phyloP scores from a whole-genome alignment of 257 asterid species.

The Solanum pinnatisectum region DNA sequence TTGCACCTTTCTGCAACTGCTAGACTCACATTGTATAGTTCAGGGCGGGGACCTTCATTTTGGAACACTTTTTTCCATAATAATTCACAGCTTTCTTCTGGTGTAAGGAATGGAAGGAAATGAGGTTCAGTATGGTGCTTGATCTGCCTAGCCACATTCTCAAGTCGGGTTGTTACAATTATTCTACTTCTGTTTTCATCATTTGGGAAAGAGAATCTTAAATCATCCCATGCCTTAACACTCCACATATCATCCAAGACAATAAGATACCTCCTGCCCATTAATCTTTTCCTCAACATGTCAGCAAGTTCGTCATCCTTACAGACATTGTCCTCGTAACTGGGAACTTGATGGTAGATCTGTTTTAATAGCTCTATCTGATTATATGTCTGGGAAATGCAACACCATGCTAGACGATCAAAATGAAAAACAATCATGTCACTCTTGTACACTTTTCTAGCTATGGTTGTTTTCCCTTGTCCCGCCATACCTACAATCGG shows the following conservation, averaged over 20 bases:
- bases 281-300: background rate
- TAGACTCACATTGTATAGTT: background rate
- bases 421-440: background rate
- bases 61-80: background rate
- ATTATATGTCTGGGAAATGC: background rate
- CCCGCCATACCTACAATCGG: background rate
- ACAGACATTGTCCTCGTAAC: background rate
- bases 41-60: background rate
- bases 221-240: background rate
- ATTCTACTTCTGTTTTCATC: background rate
- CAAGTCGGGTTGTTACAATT: background rate
- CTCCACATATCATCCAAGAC: background rate
- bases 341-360: background rate
- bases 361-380: background rate
- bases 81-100: background rate
- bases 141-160: background rate
- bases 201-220: background rate
- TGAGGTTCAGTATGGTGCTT: background rate
- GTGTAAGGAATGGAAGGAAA: background rate
- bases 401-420: background rate
- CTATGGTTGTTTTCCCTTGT: background rate
- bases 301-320: background rate
- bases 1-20: background rate
- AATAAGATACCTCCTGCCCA: background rate
- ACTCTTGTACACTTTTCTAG: background rate